phyloP scores from a whole-genome alignment of 352 stramenopile genomes.

The Peronospora farinosa region DNA sequence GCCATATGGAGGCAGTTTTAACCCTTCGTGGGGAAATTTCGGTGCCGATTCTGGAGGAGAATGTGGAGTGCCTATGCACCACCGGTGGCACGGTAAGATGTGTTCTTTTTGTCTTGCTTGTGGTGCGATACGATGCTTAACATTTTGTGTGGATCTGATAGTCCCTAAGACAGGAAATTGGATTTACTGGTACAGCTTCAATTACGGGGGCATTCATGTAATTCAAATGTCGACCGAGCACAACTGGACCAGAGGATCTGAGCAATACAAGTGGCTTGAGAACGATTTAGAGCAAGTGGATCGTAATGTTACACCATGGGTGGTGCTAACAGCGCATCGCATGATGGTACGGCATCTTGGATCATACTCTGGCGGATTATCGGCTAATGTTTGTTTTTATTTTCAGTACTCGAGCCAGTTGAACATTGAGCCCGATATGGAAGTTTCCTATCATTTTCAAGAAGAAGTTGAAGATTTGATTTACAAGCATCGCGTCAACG shows the following conservation, averaged over 20 bases:
- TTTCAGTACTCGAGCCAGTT: conserved; percentile 49
- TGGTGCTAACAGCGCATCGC: conserved; percentile 87
- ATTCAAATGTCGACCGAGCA: conserved; percentile 89
- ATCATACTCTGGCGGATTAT: background rate
- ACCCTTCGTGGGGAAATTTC: conserved; percentile 64
- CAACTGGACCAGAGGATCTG: conserved; percentile 76
- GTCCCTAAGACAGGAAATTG: conserved; percentile 53
- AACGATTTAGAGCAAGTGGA: conserved; percentile 72
- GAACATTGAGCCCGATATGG: conserved; percentile 46
- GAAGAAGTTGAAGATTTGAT: conserved; percentile 88
- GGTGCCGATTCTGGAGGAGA: conserved; percentile 55
- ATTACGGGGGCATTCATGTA: conserved; percentile 83
- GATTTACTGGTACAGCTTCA: conserved; percentile 88
- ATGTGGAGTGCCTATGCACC: conserved; percentile 58
- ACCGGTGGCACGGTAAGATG: conserved; percentile 58
- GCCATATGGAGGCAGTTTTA: conserved; percentile 43
- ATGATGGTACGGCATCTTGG: conserved; percentile 61
- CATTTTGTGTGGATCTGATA: conserved; percentile 17
- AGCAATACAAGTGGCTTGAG: conserved; percentile 85
- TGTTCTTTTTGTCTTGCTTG: background rate
- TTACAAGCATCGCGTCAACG: conserved; percentile 75
- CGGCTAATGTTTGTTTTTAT: conserved; percentile 1
- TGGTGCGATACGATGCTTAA: conserved; percentile 1
- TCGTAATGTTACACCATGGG: conserved; percentile 81
- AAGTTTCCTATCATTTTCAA: conserved; percentile 70